Evolutionary conservation across 148 eudicot genomes (phyloP).

Genomic region (Dianthus caryophyllus): DNA sequence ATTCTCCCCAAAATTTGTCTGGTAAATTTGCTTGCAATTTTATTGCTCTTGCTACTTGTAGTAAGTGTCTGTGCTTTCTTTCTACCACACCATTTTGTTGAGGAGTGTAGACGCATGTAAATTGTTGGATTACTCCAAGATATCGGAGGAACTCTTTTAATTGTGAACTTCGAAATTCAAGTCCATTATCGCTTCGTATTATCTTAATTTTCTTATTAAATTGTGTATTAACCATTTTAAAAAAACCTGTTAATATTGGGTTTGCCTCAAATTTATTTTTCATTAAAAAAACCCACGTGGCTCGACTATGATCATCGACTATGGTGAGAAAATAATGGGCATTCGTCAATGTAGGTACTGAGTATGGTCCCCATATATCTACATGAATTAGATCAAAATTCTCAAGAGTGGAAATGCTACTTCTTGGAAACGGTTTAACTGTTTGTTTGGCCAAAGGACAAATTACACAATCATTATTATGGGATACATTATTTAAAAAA

Average conservation of each 20-base stretch:
- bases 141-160: not conserved
- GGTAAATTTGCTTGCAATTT: not conserved
- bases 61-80: no score
- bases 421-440: conserved; percentile 2
- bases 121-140: not conserved
- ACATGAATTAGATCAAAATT: conserved; percentile 1
- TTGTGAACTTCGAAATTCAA: not conserved
- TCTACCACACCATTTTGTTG: no score
- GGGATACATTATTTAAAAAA: not conserved
- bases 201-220: not conserved
- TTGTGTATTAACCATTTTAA: not conserved
- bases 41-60: not conserved
- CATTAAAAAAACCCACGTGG: not conserved
- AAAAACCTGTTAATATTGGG: not conserved
- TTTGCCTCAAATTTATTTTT: not conserved
- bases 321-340: not conserved
- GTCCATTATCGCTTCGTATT: not conserved
- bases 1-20: not conserved
- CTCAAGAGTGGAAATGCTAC: not conserved
- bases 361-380: not conserved
- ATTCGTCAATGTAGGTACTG: not conserved
- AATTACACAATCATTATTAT: not conserved
- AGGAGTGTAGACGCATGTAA: no score
- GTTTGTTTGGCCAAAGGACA: not conserved
- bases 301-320: not conserved